Conservation (phyloP, 495 filamentous ascomycete species). For the Glutinoglossum americanum region DNA sequence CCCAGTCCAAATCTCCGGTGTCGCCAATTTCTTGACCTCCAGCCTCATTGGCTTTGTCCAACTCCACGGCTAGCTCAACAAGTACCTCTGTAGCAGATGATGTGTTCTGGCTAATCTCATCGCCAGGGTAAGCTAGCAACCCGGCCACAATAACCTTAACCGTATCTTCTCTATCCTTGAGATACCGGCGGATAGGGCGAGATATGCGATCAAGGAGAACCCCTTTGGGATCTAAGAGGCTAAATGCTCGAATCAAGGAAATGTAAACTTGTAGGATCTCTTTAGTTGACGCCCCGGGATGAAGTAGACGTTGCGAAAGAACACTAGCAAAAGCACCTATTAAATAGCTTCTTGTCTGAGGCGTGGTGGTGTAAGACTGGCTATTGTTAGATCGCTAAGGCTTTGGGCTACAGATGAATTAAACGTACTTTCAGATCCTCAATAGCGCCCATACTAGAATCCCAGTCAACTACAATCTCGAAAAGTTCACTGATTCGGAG, state of each 20-base stretch:
- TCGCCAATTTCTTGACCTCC: constrained; percentile 18
- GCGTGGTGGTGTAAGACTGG: constrained; percentile 28
- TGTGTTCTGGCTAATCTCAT: constrained; percentile 15
- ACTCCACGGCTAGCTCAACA: constrained; percentile 52
- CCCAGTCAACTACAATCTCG: constrained; percentile 74
- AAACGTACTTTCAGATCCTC: constrained; percentile 41
- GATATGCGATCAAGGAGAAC: constrained; percentile 78
- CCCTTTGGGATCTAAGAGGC: constrained; percentile 72
- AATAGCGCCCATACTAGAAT: constrained; percentile 55
- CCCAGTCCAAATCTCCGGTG: constrained; percentile 53
- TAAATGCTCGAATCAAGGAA: constrained; percentile 74
- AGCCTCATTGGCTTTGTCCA: constrained; percentile 37
- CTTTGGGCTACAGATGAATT: not conserved
- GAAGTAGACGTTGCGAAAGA: constrained; percentile 52
- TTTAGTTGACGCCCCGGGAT: constrained; percentile 73
- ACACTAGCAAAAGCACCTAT: constrained; percentile 48
- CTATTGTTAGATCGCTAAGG: not conserved
- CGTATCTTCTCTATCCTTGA: constrained; percentile 87
- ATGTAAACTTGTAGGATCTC: constrained; percentile 84
- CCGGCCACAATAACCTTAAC: constrained; percentile 72
- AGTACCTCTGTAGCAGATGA: constrained; percentile 29
- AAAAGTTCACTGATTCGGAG: constrained; percentile 70
- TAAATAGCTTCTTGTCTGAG: constrained; percentile 35
- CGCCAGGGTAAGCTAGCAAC: constrained; percentile 41
- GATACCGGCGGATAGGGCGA: constrained; percentile 59